phyloP scores from a whole-genome alignment of 495 filamentous ascomycete genomes.

The Tirmania nivea region DNA sequence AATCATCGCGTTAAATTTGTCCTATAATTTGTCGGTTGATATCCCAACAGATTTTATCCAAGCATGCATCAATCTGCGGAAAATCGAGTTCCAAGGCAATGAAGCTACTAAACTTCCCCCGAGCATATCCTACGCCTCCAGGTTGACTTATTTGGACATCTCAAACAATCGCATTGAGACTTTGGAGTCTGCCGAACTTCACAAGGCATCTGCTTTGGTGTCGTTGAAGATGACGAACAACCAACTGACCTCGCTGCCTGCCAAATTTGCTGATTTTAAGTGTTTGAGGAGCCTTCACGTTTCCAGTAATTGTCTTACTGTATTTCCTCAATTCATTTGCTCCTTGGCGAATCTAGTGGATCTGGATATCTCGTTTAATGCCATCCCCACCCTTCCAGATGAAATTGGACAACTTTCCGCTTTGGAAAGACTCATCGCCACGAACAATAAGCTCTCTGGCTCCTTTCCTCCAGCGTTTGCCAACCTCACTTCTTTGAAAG shows the following conservation, averaged over 20 bases:
- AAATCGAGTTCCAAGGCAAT: constrained; percentile 85
- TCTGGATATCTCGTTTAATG: constrained; percentile 92
- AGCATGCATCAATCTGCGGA: constrained; percentile 68
- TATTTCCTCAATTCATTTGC: constrained; percentile 68
- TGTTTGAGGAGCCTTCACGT: constrained; percentile 63
- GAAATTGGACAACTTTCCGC: constrained; percentile 54
- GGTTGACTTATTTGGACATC: constrained; percentile 71
- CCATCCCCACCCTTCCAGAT: constrained; percentile 49
- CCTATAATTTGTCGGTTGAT: constrained; percentile 73
- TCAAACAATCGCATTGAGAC: constrained; percentile 84
- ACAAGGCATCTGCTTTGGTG: constrained; percentile 47
- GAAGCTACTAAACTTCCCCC: constrained; percentile 71
- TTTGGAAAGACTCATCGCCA: constrained; percentile 79
- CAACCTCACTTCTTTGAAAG: constrained; percentile 53
- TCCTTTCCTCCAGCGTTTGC: constrained; percentile 47
- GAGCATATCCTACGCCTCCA: constrained; percentile 61
- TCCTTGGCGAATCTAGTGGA: constrained; percentile 66
- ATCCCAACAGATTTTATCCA: constrained; percentile 94
- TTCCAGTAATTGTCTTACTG: constrained; percentile 73
- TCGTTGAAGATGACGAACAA: constrained; percentile 91
- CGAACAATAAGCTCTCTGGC: constrained; percentile 72
- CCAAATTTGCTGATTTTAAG: constrained; percentile 58
- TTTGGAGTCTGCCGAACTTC: constrained; percentile 60
- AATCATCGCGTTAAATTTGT: constrained; percentile 87
- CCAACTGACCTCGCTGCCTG: constrained; percentile 49